Evolutionary conservation across 2,329 filamentous ascomycete genomes (phyloP), one percentile per base, ranked within the genome.

Genomic region (Arthrobotrys sinensis): DNA sequence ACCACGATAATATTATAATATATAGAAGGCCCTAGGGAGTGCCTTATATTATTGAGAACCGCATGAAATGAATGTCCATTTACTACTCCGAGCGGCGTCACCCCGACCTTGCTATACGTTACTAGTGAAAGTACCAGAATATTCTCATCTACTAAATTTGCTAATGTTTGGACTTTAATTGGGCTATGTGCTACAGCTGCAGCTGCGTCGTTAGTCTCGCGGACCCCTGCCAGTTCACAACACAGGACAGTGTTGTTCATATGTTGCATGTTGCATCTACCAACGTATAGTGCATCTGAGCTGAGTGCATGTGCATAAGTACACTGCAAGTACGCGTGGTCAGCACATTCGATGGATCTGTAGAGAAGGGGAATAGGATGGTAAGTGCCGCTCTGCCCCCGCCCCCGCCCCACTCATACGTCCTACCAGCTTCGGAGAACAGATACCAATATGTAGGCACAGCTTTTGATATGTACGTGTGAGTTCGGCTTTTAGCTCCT

Each of bases 191-290:
- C 43, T 46, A 63, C 19, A 40, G 43, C 43, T 63, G 57, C n/a
- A n/a, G n/a, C n/a, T n/a, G n/a, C n/a, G n/a, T n/a, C n/a, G n/a
- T n/a, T n/a, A n/a, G n/a, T n/a, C n/a, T n/a, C n/a, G n/a, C n/a
- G n/a, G n/a, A n/a, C n/a, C n/a, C n/a, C n/a, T n/a, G n/a, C n/a
- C n/a, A n/a, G n/a, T n/a, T n/a, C n/a, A n/a, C n/a, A n/a, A n/a
- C n/a, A n/a, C n/a, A n/a, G n/a, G n/a, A n/a, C n/a, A n/a, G n/a
- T 36, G 40, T 12, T 63, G 43, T 63, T 48, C 24, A 34, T 32
- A 63, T 19, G 57, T 63, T 63, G 43, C 43, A 63, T 19, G 57
- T 63, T 63, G 43, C 43, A 48, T 63, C 12, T 63, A 21, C 57
- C 57, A 63, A 63, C 19, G 21, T 63, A 32, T 3, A 34, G 40